Base-by-base conservation (phyloP, 768 basidiomycete species). In the Lyophyllum semitale region DNA sequence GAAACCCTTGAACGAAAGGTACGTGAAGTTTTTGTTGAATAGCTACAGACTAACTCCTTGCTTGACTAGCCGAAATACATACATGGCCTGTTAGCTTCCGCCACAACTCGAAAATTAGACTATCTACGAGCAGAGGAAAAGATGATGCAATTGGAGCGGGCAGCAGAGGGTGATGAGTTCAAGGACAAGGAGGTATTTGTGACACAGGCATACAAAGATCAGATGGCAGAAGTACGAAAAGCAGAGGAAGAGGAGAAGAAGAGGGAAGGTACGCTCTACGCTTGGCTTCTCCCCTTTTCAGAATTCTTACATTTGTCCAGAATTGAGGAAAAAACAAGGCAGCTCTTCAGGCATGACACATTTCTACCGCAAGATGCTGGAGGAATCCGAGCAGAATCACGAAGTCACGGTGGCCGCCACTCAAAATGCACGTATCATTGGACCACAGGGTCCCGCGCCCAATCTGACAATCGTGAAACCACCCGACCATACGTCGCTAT, bases 101-200 rank as follows among this genome's bases (percentile, higher is more conserved):
- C 97, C 26, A 85, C 87, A n/a, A 93, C 93, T 25, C 82, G 97
- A 23, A 85, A 87, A 63, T 70, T 96, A 45, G 97, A 99, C 69
- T 83, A 92, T 64, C 73, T 98, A 11, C 81, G 95, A 51, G 97
- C 97, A 0, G 97, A 99, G 71, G 96, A 98, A 73, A 98, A 98
- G 79, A 89, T 96, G 89, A 88, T 98, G 68, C 91, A 95, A 68
- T 81, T 84, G 41, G 97, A 98, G 70, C 83, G 97, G 20, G 93
- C 95, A 72, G 75, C 81, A 18, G 97, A 99, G 73, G 97, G 97
- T 0, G 95, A 95, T 58, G 83, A 94, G 68, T 99, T 93, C 68
- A 81, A 81, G 53, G 97, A 93, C 75, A 98, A 95, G 76, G 97
- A 98, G 51, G 80, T 86, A n/a, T 99, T 98, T 64, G 96, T 98